Evolutionary conservation across 202 grass and related monocot species (phyloP), one percentile per base, ranked within the genome.

Genomic region (Zoysia matrella): DNA sequence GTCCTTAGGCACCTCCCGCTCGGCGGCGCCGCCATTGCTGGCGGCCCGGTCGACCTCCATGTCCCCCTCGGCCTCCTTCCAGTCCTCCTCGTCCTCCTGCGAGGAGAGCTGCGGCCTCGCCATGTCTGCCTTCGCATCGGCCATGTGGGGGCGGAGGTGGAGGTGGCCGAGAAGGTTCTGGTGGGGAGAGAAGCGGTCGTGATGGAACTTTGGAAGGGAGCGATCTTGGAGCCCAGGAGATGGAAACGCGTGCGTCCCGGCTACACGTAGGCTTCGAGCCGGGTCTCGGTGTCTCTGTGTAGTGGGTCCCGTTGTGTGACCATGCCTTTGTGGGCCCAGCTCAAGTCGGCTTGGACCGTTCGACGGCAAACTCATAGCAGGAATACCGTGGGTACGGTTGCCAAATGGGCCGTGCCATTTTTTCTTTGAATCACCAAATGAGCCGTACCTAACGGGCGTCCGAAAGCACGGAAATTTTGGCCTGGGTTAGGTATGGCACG

Each of bases 51-150:
- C 71, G 11, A 72, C 41, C 60, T 74, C 87, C 2, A 66, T 64
- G 62, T 88, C 75, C 68, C 80, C 76, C 69, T 89, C 83, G 8
- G 60, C 74, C 86, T 88, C 75, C 66, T 91, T 83, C 85, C 84
- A 86, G 72, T 87, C 91, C 68, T 80, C 81, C 74, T 88, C 77
- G 77, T 90, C 88, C 84, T 93, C 87, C 78, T 85, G 84, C 71
- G 67, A 39, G 49, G 72, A 65, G 48, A 74, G 83, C 79, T 90
- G 79, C 74, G 62, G 74, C 73, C 41, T 40, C 63, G 42, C 65
- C 78, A 64, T 74, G 75, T 77, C 75, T 49, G 62, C 77, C 77
- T 82, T 82, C 15, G 82, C 69, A 80, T 82, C 91, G 71, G 91
- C 86, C 91, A 93, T 93, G n/a, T n/a, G n/a, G n/a, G n/a, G n/a